phyloP scores from a whole-genome alignment of 139 green algal species.

The Spirogloea muscicola region DNA sequence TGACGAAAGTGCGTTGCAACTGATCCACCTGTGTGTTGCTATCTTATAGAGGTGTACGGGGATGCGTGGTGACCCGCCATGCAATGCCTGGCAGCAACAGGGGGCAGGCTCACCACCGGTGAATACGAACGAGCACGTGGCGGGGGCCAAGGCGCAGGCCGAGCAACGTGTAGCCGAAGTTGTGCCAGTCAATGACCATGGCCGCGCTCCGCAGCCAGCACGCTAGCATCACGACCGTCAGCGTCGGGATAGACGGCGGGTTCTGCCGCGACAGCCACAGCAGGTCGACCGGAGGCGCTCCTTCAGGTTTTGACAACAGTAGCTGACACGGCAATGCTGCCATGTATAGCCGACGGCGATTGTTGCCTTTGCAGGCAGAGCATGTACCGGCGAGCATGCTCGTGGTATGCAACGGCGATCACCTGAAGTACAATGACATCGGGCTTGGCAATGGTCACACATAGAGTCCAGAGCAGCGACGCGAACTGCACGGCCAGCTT shows the following conservation, averaged over 20 bases:
- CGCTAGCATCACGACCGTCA: conserved; percentile 69
- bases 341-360: no score
- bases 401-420: no score
- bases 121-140: conserved; percentile 56
- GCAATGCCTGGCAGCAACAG: background rate
- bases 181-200: conserved; percentile 95
- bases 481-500: conserved; percentile 31
- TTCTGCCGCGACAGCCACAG: no score
- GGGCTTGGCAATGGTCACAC: conserved; percentile 28
- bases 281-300: no score
- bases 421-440: conserved; percentile 52
- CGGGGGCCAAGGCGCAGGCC: conserved; percentile 58
- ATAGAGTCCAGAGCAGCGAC: conserved; percentile 33
- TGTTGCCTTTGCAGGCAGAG: no score
- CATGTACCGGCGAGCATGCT: no score
- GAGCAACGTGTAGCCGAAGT: conserved; percentile 88
- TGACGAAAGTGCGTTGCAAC: background rate
- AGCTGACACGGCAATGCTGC: no score
- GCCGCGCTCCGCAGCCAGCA: conserved; percentile 55
- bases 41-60: background rate
- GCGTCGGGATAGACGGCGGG: conserved; percentile 82
- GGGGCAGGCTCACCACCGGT: conserved; percentile 23
- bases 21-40: background rate
- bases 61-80: background rate
- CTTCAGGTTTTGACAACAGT: no score